Conservation (phyloP, 495 filamentous ascomycete genomes). For the Rhizodiscina lignyota region DNA sequence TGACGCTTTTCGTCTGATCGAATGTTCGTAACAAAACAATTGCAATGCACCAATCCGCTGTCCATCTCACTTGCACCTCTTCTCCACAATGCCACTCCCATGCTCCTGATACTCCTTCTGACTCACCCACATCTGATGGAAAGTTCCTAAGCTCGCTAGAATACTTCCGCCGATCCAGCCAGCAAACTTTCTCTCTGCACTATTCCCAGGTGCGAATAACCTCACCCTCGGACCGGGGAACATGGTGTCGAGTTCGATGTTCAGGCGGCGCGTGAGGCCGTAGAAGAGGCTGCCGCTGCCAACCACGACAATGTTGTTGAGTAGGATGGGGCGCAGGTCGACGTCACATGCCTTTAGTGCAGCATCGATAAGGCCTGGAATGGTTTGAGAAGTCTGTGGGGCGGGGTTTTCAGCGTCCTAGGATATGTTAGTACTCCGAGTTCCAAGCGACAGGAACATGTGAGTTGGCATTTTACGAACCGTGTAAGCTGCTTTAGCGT, state of each 20-base stretch:
- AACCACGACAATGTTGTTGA: conserved; percentile 84
- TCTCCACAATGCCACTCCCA: conserved; percentile 54
- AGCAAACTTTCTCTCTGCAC: conserved; percentile 72
- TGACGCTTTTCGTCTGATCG: too few species aligned
- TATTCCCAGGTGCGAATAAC: conserved; percentile 70
- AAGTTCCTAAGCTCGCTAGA: conserved; percentile 88
- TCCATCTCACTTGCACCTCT: conserved; percentile 46
- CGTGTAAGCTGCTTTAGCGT: conserved; percentile 48
- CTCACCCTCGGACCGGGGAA: conserved; percentile 72
- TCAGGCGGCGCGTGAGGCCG: conserved; percentile 77
- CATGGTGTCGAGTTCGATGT: conserved; percentile 59
- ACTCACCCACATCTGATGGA: conserved; percentile 96
- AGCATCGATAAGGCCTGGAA: conserved; percentile 65
- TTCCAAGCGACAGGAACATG: neutral
- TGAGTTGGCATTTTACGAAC: conserved; percentile 3
- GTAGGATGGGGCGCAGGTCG: conserved; percentile 65
- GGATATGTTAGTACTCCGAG: neutral
- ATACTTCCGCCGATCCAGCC: conserved; percentile 97
- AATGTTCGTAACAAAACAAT: too few species aligned
- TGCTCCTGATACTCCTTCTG: conserved; percentile 71
- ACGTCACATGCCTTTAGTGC: conserved; percentile 66
- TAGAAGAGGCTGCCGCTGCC: conserved; percentile 71
- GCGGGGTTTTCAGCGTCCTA: conserved; percentile 27
- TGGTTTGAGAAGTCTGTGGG: conserved; percentile 50
- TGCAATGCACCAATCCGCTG: too few species aligned